phyloP scores from a whole-genome alignment of 108 stramenopile species.

The Cyclotella distinguenda region DNA sequence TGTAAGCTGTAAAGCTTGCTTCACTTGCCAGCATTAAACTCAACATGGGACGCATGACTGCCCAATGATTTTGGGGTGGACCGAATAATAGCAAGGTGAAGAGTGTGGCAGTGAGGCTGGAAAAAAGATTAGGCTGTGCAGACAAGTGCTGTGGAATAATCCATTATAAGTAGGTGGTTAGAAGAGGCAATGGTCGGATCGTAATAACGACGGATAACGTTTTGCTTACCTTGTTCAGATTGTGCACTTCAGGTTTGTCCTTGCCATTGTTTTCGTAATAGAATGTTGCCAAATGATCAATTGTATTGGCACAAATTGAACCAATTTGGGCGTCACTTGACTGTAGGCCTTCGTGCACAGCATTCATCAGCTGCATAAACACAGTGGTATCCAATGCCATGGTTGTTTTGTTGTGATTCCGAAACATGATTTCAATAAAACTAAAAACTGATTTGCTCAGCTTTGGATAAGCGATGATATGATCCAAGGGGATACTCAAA shows the following conservation, averaged over 20 bases:
- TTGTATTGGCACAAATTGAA: conserved; percentile 87
- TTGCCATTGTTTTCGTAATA: conserved; percentile 89
- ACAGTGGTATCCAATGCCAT: conserved; percentile 83
- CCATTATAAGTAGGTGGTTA: not conserved
- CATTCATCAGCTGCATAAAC: conserved; percentile 92
- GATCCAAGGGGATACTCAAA: conserved; percentile 87
- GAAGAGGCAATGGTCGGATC: not conserved
- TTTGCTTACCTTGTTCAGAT: conserved; percentile 73
- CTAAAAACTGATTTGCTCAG: conserved; percentile 91
- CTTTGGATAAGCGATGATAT: conserved; percentile 94
- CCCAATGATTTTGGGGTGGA: conserved; percentile 95
- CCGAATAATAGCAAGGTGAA: conserved; percentile 95
- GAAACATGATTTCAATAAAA: conserved; percentile 94
- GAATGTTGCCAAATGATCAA: conserved; percentile 95
- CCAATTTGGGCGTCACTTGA: conserved; percentile 87
- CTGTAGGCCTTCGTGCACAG: conserved; percentile 94
- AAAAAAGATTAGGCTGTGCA: conserved; percentile 87
- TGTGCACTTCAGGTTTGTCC: conserved; percentile 86
- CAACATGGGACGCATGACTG: conserved; percentile 97
- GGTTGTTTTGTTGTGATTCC: conserved; percentile 85
- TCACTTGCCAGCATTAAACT: conserved; percentile 94
- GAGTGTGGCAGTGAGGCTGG: conserved; percentile 89
- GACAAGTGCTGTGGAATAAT: conserved; percentile 60
- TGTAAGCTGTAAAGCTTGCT: conserved; percentile 88
- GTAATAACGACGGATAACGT: not conserved